Base-by-base conservation (phyloP, 306 rosid genomes). In the Prunus campanulata region DNA sequence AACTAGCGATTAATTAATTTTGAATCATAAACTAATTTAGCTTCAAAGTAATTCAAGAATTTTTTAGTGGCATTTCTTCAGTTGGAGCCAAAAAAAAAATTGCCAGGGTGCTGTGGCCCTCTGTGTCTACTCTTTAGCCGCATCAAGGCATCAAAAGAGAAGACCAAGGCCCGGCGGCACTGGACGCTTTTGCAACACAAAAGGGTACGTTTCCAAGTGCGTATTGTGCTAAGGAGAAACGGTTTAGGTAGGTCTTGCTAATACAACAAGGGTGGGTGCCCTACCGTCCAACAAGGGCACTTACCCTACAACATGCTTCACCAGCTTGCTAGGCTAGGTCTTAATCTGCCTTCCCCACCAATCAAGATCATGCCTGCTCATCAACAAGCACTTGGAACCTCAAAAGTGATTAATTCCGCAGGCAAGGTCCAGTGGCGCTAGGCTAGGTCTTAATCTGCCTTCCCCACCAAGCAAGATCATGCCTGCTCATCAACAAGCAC, bases 81-180 rank as follows among this genome's bases (percentile, higher is more conserved):
- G 46, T 25, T 70, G n/a, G 76, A 78, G 50, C 70, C 78, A 18
- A 13, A 25, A 61, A 61, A 39, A 39, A 73, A 66, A 12, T 66
- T 44, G 85, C 70, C 73, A 82, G 74, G 74, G 70, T 80, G 84
- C 59, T 39, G 22, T 25, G 86, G 83, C 64, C 88, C 85, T 22
- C 47, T 48, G 2, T 77, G 74, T 68, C 83, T 66, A 15, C 19
- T 44, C 68, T 82, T 68, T 73, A 44, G 49, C 47, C 64, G 27
- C 74, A 66, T 77, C 67, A 55, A 24, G 56, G 72, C 75, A 66
- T 47, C 68, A 52, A 67, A 39, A 61, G 67, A 25, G 29, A 57
- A 68, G 11, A 60, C 51, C 39, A 29, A 47, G 71, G 51, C 70
- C 74, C 61, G 24, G 18, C n/a, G 24, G 18, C 27, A 9, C 42